Percentiles rank a stretch among this genome's conserved stretches.
These are phyloP conservation scores for Hymenoscyphus infarciens DNA, from an alignment of 2,329 filamentous ascomycete genomes.

Conservation along the genomic window DNA sequence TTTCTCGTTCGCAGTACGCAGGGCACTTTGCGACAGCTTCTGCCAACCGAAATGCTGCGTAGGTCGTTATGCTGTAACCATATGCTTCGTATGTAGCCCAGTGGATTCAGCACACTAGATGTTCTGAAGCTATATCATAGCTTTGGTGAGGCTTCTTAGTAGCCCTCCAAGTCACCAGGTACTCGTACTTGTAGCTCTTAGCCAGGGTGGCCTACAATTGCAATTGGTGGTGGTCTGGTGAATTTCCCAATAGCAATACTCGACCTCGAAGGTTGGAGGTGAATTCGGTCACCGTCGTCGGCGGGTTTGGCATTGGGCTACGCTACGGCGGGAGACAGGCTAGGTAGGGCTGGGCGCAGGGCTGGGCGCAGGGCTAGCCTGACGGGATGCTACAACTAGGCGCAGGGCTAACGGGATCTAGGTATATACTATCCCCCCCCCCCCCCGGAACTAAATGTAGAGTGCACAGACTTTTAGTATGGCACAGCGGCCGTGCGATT, in stretches of 20 bases:
- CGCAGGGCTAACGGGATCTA: no score
- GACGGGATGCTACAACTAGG: background rate
- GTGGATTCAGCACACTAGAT: background rate
- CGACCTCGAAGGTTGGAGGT: background rate
- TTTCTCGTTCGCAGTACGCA: background rate
- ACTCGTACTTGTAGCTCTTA: background rate
- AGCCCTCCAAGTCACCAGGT: background rate
- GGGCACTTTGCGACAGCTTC: background rate
- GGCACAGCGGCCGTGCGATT: no score
- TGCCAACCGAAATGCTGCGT: background rate
- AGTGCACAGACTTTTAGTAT: no score
- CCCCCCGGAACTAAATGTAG: no score
- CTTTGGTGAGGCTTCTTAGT: background rate
- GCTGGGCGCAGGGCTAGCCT: background rate
- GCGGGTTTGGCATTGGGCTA: background rate
- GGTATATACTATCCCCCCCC: no score
- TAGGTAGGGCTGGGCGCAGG: background rate
- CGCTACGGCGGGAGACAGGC: background rate
- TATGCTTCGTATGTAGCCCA: background rate
- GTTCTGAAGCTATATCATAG: background rate
- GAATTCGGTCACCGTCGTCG: conserved; percentile 1
- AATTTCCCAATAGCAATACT: background rate
- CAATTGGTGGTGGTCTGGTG: background rate
- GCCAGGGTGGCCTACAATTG: background rate
- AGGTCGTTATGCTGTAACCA: background rate